Conservation (phyloP, 306 rosid genomes). For the Lathyrus tuberosus region DNA sequence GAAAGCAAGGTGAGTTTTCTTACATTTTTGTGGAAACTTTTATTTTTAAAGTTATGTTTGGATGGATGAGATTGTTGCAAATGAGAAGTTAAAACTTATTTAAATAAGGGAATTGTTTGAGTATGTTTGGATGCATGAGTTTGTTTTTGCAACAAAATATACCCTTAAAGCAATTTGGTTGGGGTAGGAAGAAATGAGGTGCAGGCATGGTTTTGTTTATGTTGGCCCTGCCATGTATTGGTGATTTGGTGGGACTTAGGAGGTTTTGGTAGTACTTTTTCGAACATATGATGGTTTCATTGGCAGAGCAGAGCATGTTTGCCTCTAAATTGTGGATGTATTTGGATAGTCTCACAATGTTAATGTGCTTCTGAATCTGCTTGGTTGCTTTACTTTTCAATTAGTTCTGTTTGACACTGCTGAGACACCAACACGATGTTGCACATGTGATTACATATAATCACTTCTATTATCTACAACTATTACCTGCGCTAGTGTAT, state of each 20-base stretch:
- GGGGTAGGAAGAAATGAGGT: too few species aligned
- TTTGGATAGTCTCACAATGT: neutral
- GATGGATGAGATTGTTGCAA: slow-evolving; percentile 12
- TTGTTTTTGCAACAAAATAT: too few species aligned
- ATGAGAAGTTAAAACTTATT: neutral
- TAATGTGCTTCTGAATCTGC: neutral
- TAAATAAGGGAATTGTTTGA: neutral
- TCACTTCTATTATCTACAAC: too few species aligned
- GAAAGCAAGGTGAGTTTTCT: too few species aligned
- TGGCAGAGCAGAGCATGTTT: neutral
- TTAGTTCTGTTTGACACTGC: too few species aligned
- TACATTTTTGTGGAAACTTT: neutral
- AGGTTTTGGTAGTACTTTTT: neutral
- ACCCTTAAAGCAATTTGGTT: too few species aligned
- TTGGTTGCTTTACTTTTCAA: too few species aligned
- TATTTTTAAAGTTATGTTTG: neutral
- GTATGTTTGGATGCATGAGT: neutral
- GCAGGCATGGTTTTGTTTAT: too few species aligned
- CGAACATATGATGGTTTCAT: neutral
- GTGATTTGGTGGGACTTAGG: neutral
- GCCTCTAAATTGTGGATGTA: neutral
- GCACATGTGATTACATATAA: too few species aligned
- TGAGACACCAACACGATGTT: too few species aligned
- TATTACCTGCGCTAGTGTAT: too few species aligned
- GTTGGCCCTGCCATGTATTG: too few species aligned